These are phyloP conservation scores for Leonotis leonurus DNA, from an alignment of 257 asterid species.

Conservation along the genomic window DNA sequence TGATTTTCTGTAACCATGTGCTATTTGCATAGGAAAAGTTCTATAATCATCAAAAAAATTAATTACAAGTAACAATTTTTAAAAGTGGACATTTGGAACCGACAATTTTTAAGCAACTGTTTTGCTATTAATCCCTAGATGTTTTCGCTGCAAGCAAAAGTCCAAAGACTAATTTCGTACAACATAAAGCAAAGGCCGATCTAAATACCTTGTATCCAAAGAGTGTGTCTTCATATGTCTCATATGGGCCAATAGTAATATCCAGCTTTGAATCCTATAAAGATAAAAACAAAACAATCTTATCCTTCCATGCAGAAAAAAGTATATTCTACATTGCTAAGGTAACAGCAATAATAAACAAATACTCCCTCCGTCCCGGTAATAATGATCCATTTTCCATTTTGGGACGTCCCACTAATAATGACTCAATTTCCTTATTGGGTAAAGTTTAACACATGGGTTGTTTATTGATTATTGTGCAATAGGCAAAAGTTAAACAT, in stretches of 20 bases:
- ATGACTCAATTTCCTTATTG: too few species aligned
- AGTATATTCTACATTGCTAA: neutral
- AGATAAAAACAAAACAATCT: neutral
- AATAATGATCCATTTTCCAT: too few species aligned
- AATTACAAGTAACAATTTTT: too few species aligned
- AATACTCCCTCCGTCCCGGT: too few species aligned
- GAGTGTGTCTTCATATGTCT: constrained; percentile 86
- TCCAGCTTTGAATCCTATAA: constrained; percentile 89
- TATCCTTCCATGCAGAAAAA: neutral
- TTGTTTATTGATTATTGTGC: too few species aligned
- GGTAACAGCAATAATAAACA: neutral
- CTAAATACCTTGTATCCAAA: constrained; percentile 87
- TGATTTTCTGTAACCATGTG: neutral
- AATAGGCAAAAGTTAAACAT: too few species aligned
- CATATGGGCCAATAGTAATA: constrained; percentile 92
- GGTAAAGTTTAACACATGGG: too few species aligned
- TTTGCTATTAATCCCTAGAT: neutral
- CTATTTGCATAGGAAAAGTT: neutral
- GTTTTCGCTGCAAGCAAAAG: neutral
- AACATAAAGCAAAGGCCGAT: neutral
- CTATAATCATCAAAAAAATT: neutral
- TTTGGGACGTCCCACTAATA: too few species aligned
- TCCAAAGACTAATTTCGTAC: neutral
- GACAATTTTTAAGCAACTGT: neutral
- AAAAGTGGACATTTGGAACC: too few species aligned